A percentile compares a stretch with the other conserved stretches of the same genome.
These are phyloP conservation scores for Penicillium sp. DNA, from an alignment of 2,329 filamentous ascomycete genomes.

Conservation along the genomic window DNA sequence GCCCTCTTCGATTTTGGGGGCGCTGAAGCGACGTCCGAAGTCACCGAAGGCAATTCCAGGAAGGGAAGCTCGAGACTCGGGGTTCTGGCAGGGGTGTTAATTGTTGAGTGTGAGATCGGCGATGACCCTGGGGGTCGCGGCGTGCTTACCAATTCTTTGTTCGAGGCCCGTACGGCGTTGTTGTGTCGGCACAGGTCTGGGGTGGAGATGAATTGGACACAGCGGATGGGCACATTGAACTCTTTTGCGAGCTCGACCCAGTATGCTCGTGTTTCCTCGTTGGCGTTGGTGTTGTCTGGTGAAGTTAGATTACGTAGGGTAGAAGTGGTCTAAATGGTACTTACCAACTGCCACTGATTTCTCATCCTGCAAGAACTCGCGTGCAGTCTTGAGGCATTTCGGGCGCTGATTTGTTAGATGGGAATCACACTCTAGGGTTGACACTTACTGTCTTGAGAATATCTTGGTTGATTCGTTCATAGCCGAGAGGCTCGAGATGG, in stretches of 20 bases:
- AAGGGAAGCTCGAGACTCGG: conserved; percentile 72
- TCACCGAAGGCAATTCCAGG: conserved; percentile 79
- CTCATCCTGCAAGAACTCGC: conserved; percentile 63
- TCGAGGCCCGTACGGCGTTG: conserved; percentile 75
- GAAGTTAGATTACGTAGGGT: conserved; percentile 12
- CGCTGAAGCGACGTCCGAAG: conserved; percentile 72
- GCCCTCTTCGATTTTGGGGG: conserved; percentile 73
- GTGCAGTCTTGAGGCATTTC: conserved; percentile 71
- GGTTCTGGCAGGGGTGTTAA: conserved; percentile 57
- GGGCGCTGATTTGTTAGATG: conserved; percentile 49
- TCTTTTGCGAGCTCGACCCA: conserved; percentile 78
- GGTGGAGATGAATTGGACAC: conserved; percentile 78
- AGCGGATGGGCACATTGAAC: conserved; percentile 73
- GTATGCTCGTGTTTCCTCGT: conserved; percentile 71
- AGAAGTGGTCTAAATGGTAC: conserved; percentile 29
- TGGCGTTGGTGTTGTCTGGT: conserved; percentile 92
- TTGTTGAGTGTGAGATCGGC: background rate
- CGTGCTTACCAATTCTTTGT: conserved; percentile 39
- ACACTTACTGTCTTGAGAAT: conserved; percentile 67
- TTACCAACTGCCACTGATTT: conserved; percentile 76
- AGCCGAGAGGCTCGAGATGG: conserved; percentile 74
- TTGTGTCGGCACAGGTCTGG: conserved; percentile 79
- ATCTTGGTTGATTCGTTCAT: conserved; percentile 88
- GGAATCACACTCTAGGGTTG: background rate
- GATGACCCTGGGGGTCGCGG: background rate